Evolutionary conservation across 1,139 yeast genomes (phyloP), one percentile per base, ranked within the genome.

Genomic region (Spathaspora sp.): DNA sequence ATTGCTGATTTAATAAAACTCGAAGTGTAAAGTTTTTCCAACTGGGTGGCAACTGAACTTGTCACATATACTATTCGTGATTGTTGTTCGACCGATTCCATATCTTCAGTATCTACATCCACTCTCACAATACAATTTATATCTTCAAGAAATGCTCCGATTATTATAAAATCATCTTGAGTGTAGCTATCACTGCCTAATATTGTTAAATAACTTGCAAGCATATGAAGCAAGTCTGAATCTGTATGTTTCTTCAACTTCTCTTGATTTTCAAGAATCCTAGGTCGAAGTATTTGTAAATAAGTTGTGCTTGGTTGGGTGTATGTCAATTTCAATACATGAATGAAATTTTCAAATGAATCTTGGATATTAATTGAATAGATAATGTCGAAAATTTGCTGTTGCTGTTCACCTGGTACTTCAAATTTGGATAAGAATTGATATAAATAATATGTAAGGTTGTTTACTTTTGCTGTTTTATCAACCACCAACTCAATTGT

Each of bases 1-100:
- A 68, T 55, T 10, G 63, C 57, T 15, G 53, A 53, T 41, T 57
- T 56, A 18, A 69, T 58, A 48, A 68, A 70, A 1, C 45, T 29
- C 1, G 60, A 48, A 0, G 68, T 54, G 46, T 67, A 68, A 8
- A 51, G 17, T n/a, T 18, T 34, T 8, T 50, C 45, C 29, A 50
- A 43, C 7, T 43, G 41, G 17, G 9, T 9, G 9, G 44, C 38
- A 11, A 43, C 39, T 6, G 41, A 27, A 1, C 24, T 33, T 15
- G 38, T 24, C n/a, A 47, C 41, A 24, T 24, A 13, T 5, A 45
- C 41, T 15, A 27, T 27, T n/a, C 17, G 11, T 24, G 18, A 27
- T 27, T 13, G 50, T n/a, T 43, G 36, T 13, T 48, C 50, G 20
- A 31, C 45, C 18, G 54, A 56, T 2, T 46, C 51, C n/a, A 47